Evolutionary conservation across 257 asterid species (phyloP), one percentile per base, ranked within the genome.

Genomic region (Lycium barbarum): DNA sequence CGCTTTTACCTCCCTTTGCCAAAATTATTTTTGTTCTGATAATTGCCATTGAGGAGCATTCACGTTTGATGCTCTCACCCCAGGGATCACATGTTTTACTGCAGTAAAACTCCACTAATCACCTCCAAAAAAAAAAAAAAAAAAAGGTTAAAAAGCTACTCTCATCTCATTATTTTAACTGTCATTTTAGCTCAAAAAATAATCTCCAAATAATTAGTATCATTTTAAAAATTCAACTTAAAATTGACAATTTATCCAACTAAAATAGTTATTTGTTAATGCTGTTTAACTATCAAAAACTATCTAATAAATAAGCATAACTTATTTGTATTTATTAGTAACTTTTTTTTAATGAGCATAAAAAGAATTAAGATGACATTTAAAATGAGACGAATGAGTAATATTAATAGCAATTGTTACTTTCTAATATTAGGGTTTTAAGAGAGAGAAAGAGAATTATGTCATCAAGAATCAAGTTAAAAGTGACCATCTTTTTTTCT

Each of bases 81-180:
- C 36, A 85, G 87, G 88, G 83, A 47, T 62, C 87, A 85, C 57
- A 65, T 10, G n/a, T 74, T 81, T 85, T 76, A 83, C 86, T 38
- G 49, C 45, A 55, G 35, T 86, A 74, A 86, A 78, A 47, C 15
- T 15, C 20, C 13, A 78, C 6, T 1, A 8, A 20, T 61, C 4
- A 47, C 70, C 57, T 57, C 71, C 33, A 18, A 59, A 18, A 26
- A 26, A 26, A 26, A 26, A 26, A 26, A 26, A 26, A 47, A 58
- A 7, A 10, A 7, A 82, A 13, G 38, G 51, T 35, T 83, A 54
- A 83, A 26, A 26, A 26, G 33, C 33, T 26, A 26, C 33, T 26
- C 33, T 26, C 33, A 26, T 26, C 33, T 26, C 33, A 26, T 26
- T 26, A 26, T 26, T 26, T 26, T 26, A 26, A 26, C 33, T 26